Percentiles rank a stretch among this genome's conserved stretches.
phyloP scores from a whole-genome alignment of 78 protist genomes.

The Dictyostelium discoideum region dicty_2.7 NC_007091.3:5081001-5081500 shows the following conservation, averaged over 20 bases:
- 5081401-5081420: constrained; percentile 27
- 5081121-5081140: neutral
- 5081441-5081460: constrained; percentile 79
- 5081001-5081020: neutral
- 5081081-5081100: neutral
- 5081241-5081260: neutral
- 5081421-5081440: constrained; percentile 42
- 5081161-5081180: neutral
- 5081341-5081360: neutral
- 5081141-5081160: neutral
- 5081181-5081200: neutral
- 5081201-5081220: neutral
- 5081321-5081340: constrained; percentile 50
- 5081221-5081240: constrained; percentile 8
- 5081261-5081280: neutral
- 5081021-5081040: neutral
- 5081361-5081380: constrained; percentile 11
- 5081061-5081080: neutral
- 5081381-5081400: constrained; percentile 33
- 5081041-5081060: neutral
- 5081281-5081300: constrained; percentile 5
- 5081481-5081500: constrained; percentile 82
- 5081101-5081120: neutral
- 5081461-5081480: constrained; percentile 75
- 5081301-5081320: constrained; percentile 1